phyloP scores from a whole-genome alignment of 148 eudicot species.

The Vaccinium myrtillus region DNA sequence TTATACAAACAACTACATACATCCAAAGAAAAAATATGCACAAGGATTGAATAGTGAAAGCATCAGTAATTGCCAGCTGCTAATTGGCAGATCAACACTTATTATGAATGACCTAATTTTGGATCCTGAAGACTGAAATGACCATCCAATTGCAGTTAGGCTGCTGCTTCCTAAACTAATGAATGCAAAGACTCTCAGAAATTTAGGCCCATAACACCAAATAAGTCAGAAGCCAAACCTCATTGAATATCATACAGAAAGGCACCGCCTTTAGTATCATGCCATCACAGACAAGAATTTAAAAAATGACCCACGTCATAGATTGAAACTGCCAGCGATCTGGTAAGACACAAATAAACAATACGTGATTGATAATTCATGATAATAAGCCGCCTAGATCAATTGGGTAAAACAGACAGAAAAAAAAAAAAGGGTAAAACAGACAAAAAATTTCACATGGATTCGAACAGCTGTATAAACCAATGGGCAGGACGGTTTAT shows the following conservation, averaged over 20 bases:
- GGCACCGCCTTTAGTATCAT: conserved; percentile 1
- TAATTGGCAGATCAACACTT: background rate
- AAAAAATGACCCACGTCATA: conserved; percentile 13
- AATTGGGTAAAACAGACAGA: background rate
- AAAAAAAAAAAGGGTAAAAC: background rate
- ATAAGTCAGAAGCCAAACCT: background rate
- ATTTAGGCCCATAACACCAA: background rate
- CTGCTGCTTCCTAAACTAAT: no score
- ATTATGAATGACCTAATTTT: background rate
- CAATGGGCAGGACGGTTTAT: background rate
- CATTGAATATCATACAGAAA: background rate
- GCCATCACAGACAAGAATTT: conserved; percentile 1
- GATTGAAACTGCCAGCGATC: conserved; percentile 3
- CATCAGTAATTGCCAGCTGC: background rate
- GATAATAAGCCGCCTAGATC: background rate
- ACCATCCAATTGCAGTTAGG: background rate
- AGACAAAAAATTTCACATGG: background rate
- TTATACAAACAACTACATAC: background rate
- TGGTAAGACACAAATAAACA: conserved; percentile 1
- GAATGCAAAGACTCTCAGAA: no score
- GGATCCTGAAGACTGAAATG: background rate
- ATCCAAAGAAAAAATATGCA: no score
- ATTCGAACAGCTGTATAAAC: background rate
- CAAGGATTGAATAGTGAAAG: background rate
- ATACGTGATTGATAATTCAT: background rate